Base-by-base conservation (phyloP, 78 protist species). In the Mastigamoeba balamuthi region DNA sequence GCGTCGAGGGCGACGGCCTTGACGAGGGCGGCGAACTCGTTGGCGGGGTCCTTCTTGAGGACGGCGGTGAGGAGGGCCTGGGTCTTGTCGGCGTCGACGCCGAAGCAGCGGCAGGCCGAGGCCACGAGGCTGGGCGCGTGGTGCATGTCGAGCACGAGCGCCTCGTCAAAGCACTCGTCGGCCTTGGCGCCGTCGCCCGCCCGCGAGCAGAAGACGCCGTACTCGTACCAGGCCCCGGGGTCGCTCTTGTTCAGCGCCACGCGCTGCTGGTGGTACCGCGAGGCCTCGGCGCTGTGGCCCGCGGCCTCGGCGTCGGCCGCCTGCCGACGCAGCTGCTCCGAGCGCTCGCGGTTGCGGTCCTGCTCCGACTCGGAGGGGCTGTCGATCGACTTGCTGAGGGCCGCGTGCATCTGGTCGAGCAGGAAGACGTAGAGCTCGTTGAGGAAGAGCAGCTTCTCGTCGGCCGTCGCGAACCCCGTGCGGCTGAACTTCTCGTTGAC, bases 131-230 rank as follows among this genome's bases (percentile, higher is more conserved):
- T 7, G 9, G n/a, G 75, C 6, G n/a, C 7, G 52, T 53, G 23
- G 17, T 7, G 66, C 17, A 52, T 44, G 25, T 9, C 44, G 48
- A 81, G 27, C 17, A 80, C 48, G 44, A 82, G n/a, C 28, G 87
- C 76, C 76, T 83, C 88, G 17, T 76, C 71, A 27, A 69, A 40
- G 37, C 66, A 35, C 68, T 76, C 84, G 76, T 83, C 88, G 8
- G 88, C 88, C 76, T 71, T 77, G 48, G 37, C 30, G 4, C 25
- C 25, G 40, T 64, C 70, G 17, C 66, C 40, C 25, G 36, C 40
- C 28, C 83, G 64, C 44, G 77, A 36, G 71, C 65, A 35, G 66
- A 66, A 66, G 39, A 3, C 8, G 30, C 63, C 88, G 77, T 72
- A 83, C 41, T 76, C 88, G 72, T 3, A 7, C 88, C 82, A 78